Conservation (phyloP, 2,329 filamentous ascomycete species). For the Colletotrichum sp. region DNA sequence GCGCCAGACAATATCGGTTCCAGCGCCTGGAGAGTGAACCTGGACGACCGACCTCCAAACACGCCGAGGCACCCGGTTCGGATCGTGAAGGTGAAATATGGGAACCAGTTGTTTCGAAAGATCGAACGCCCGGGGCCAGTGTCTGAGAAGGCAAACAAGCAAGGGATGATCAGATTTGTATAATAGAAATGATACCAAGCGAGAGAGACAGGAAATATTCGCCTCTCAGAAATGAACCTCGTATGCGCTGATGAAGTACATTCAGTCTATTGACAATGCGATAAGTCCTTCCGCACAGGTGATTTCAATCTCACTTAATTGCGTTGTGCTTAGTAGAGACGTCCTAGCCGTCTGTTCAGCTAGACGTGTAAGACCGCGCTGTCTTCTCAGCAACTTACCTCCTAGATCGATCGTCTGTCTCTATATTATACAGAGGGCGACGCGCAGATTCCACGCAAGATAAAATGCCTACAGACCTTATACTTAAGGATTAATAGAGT, state of each 20-base stretch:
- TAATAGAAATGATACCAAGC: neutral
- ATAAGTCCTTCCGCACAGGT: neutral
- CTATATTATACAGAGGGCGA: fast-evolving
- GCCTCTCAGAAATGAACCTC: neutral
- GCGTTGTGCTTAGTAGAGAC: neutral
- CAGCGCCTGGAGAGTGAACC: neutral
- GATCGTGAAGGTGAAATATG: neutral
- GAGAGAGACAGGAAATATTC: neutral
- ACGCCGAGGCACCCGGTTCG: neutral
- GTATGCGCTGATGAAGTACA: neutral
- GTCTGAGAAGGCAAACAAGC: neutral
- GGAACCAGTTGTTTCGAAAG: neutral
- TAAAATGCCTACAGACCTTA: neutral
- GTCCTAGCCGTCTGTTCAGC: neutral
- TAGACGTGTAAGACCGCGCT: neutral
- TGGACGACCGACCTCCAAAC: neutral
- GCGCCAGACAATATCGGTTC: neutral
- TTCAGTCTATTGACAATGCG: neutral
- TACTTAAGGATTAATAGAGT: neutral
- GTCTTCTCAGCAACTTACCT: fast-evolving
- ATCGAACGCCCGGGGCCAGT: neutral
- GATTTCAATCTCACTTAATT: neutral
- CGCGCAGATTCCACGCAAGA: neutral
- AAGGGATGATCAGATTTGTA: neutral
- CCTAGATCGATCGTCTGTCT: neutral